Percentiles rank a stretch among this genome's conserved stretches.
Conservation (phyloP, 371 early-diverging fungal species). For the Apophysomyces ossiformis region DNA sequence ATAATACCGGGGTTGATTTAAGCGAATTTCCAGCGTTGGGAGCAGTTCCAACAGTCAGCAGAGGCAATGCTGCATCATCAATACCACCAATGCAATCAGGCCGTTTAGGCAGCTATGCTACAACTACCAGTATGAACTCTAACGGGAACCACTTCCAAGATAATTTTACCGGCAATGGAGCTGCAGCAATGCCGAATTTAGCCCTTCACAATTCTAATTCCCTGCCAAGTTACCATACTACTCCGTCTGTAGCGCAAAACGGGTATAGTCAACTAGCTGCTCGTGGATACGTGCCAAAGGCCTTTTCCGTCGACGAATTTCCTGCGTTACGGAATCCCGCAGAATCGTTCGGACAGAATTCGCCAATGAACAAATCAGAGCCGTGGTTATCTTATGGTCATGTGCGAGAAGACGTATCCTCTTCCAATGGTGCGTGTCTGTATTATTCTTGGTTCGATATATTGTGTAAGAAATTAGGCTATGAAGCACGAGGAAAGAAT, state of each 20-base stretch:
- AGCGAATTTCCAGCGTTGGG: constrained; percentile 57
- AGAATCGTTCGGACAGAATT: background rate
- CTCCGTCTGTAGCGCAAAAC: constrained; percentile 18
- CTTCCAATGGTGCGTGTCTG: constrained; percentile 8
- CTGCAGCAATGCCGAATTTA: constrained; percentile 15
- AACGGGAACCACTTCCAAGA: constrained; percentile 36
- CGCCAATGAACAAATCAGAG: constrained; percentile 1
- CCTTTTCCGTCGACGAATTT: constrained; percentile 58
- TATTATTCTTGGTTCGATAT: constrained; percentile 2
- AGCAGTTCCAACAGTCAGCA: constrained; percentile 39
- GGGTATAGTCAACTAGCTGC: constrained; percentile 28
- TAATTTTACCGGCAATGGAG: constrained; percentile 24
- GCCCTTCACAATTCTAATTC: constrained; percentile 18
- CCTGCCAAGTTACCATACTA: constrained; percentile 22
- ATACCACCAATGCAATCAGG: constrained; percentile 30
- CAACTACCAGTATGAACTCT: constrained; percentile 36
- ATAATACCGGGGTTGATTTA: constrained; percentile 50
- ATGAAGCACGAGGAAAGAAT: too few species aligned
- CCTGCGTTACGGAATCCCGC: constrained; percentile 47
- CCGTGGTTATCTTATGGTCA: constrained; percentile 1
- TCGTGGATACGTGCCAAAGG: constrained; percentile 42
- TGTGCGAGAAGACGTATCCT: constrained; percentile 12
- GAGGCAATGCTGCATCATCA: constrained; percentile 26
- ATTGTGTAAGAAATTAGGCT: constrained; percentile 3
- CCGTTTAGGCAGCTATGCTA: constrained; percentile 50